Base-by-base conservation (phyloP, 257 asterid genomes). In the Schizonepeta tenuifolia region DNA sequence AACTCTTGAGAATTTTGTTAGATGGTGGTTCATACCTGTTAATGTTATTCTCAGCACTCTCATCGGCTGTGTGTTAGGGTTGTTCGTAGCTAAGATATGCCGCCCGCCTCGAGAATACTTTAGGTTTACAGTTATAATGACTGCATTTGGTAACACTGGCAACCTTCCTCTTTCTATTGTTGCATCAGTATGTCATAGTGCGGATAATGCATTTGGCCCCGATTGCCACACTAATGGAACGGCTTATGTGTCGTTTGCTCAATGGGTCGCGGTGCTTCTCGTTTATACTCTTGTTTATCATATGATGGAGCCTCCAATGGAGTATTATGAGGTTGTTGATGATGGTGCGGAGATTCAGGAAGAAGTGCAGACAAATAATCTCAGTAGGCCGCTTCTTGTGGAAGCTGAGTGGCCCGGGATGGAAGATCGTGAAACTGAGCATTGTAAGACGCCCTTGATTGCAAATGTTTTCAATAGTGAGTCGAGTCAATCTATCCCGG, bases 401-500 rank as follows among this genome's bases (percentile, higher is more conserved):
- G 97, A 94, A 81, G 99, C 99, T 1, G 99, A 94, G 76, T 94
- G 99, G 98, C 98, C 99, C 1, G 99, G 99, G 65, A 91, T 94
- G 92, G 95, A 89, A 73, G 98, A 90, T 56, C 79, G 82, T 58
- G 99, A 91, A 77, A 91, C 93, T 0, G 95, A 73, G 86, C 80
- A 94, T 57, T 88, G 99, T 76, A 94, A 90, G 53, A 87, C 93
- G 0, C 97, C 97, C 12, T 69, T 94, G 14, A 89, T 94, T 11
- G 97, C 97, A 0, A 78, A 83, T 59, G 77, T 92, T 49, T 94
- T 94, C 67, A 79, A 77, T 0, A 75, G 77, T 72, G 58, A 40
- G 0, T 86, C 96, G 1, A 80, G 61, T 38, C 40, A 72, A n/a
- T 87, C 96, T 0, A 75, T 88, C 36, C 88, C 88, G 0, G 97